A percentile compares a stretch with the other conserved stretches of the same genome.
Evolutionary conservation across 805 yeast species (phyloP).

Genomic region (Sugiyamaella lignohabitans): DNA sequence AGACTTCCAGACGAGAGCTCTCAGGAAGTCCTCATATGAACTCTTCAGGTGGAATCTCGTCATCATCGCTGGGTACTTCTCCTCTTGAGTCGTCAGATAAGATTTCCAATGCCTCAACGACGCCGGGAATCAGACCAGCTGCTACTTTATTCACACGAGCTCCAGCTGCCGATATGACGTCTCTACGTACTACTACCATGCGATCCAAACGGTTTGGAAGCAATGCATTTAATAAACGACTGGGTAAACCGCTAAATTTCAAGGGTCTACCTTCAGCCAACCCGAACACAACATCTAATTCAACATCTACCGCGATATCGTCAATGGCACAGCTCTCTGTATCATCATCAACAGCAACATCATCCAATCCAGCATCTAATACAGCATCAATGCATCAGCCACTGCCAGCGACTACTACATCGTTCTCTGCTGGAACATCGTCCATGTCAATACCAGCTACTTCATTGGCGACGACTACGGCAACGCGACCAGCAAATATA

Average conservation of each 20-base stretch:
- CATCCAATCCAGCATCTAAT: neutral
- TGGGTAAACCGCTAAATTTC: neutral
- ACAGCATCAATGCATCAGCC: no score
- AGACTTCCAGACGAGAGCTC: neutral
- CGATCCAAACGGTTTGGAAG: constrained; percentile 13
- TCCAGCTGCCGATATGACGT: constrained; percentile 9
- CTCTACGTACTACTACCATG: constrained; percentile 1
- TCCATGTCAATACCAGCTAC: neutral
- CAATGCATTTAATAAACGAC: neutral
- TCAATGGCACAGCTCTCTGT: neutral
- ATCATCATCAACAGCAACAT: neutral
- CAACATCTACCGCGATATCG: neutral
- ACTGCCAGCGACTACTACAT: neutral
- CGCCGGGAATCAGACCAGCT: neutral
- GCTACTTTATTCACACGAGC: constrained; percentile 7
- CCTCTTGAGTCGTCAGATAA: constrained; percentile 18
- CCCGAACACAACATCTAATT: neutral
- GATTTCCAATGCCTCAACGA: constrained; percentile 5
- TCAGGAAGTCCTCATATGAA: neutral
- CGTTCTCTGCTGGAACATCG: neutral
- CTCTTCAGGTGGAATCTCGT: neutral
- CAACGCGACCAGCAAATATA: neutral
- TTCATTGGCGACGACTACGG: neutral
- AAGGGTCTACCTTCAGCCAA: neutral
- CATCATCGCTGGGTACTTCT: neutral